A percentile compares a stretch with the other conserved stretches of the same genome.
Conservation (phyloP, 805 yeast species). For the Yamadazyma kitorensis region DNA sequence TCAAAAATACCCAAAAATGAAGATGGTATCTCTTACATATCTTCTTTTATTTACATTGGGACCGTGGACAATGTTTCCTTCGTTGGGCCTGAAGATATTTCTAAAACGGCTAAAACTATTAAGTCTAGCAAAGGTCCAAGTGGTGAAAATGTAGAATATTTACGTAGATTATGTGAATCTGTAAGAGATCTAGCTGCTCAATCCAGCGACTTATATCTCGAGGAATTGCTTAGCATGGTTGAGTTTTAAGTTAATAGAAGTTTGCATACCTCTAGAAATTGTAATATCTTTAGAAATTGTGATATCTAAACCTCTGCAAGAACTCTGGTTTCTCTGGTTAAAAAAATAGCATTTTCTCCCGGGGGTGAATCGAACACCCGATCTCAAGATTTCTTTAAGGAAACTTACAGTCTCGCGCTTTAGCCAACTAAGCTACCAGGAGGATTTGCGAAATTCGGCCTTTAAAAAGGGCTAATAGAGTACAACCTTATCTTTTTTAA, state of each 20-base stretch:
- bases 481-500: too few species aligned
- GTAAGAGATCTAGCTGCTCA: slow-evolving; percentile 23
- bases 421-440: slow-evolving; percentile 45
- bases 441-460: slow-evolving; percentile 20
- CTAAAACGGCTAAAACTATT: slow-evolving; percentile 60
- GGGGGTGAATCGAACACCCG: slow-evolving; percentile 48
- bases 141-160: slow-evolving; percentile 75
- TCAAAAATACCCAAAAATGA: slow-evolving; percentile 8
- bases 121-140: slow-evolving; percentile 66
- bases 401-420: slow-evolving; percentile 44
- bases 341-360: slow-evolving; percentile 26
- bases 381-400: slow-evolving; percentile 37
- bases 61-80: slow-evolving; percentile 78
- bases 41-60: slow-evolving; percentile 76
- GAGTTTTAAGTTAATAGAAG: too few species aligned
- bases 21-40: slow-evolving; percentile 42
- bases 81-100: slow-evolving; percentile 72
- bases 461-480: too few species aligned
- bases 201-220: slow-evolving; percentile 33
- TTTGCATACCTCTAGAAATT: too few species aligned
- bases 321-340: too few species aligned
- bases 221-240: slow-evolving; percentile 33
- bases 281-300: too few species aligned
- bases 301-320: neutral
- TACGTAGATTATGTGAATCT: slow-evolving; percentile 52